Evolutionary conservation across 257 asterid genomes (phyloP).

Genomic region (Dorcoceras hygrometricum): DNA sequence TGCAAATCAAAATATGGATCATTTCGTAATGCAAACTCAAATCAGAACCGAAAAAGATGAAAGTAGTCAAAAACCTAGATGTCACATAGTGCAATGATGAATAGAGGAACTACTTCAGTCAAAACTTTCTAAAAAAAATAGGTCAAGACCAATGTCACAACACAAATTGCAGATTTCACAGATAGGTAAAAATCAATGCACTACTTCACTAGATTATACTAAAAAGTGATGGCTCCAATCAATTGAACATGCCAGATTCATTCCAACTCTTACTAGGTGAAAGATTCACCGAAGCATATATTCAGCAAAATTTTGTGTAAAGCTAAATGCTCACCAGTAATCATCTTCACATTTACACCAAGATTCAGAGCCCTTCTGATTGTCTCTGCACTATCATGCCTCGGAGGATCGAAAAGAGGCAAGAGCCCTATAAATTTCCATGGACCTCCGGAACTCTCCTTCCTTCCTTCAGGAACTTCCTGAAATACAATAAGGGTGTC

Average conservation of each 20-base stretch:
- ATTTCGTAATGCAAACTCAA: background rate
- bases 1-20: slow-evolving; percentile 1
- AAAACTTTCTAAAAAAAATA: background rate
- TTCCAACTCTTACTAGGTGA: background rate
- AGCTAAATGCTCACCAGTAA: slow-evolving; percentile 8
- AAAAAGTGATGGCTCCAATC: background rate
- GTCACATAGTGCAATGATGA: background rate
- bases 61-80: background rate
- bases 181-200: too few species aligned
- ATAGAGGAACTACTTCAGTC: background rate
- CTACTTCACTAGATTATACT: background rate
- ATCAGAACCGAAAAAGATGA: background rate
- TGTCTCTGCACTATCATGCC: slow-evolving; percentile 20
- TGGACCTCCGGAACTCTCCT: slow-evolving; percentile 15
- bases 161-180: background rate
- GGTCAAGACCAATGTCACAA: background rate
- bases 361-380: slow-evolving; percentile 20
- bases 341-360: slow-evolving; percentile 22
- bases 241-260: background rate
- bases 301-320: background rate
- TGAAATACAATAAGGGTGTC: background rate
- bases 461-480: slow-evolving; percentile 22
- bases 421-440: slow-evolving; percentile 17
- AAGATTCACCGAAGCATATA: background rate
- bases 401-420: slow-evolving; percentile 18